Conservation (phyloP, 177 flowering plant species). For the Vitis hybrid region DNA sequence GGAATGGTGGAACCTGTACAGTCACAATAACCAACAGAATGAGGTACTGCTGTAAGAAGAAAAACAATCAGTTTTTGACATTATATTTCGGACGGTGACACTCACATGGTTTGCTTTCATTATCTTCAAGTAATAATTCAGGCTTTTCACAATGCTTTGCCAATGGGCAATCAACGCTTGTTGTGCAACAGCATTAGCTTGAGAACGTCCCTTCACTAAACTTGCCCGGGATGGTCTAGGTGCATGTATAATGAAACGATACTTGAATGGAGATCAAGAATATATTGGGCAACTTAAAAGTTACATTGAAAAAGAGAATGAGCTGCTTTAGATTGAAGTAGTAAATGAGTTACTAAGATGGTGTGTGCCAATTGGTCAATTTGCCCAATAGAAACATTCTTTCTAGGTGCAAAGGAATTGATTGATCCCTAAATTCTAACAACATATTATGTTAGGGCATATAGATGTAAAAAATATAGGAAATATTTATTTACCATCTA, state of each 20-base stretch:
- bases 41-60: neutral
- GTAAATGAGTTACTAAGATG: no score
- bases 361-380: neutral
- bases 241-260: slow-evolving; percentile 41
- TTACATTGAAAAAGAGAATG: neutral
- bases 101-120: slow-evolving; percentile 73
- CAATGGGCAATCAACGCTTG: slow-evolving; percentile 81
- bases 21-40: slow-evolving; percentile 6
- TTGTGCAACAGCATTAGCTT: slow-evolving; percentile 73
- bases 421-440: neutral
- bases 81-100: neutral
- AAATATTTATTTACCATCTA: no score
- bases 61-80: neutral
- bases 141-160: slow-evolving; percentile 73
- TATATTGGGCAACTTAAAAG: neutral
- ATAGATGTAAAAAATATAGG: no score
- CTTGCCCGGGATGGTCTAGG: slow-evolving; percentile 73
- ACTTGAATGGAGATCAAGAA: neutral
- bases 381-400: neutral
- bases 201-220: slow-evolving; percentile 71
- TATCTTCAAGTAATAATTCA: slow-evolving; percentile 53
- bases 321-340: neutral
- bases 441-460: no score
- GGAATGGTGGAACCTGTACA: slow-evolving; percentile 67
- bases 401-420: neutral